Evolutionary conservation across 2,329 filamentous ascomycete genomes (phyloP), one percentile per base, ranked within the genome.

Genomic region (Fonsecaea monophora): DNA sequence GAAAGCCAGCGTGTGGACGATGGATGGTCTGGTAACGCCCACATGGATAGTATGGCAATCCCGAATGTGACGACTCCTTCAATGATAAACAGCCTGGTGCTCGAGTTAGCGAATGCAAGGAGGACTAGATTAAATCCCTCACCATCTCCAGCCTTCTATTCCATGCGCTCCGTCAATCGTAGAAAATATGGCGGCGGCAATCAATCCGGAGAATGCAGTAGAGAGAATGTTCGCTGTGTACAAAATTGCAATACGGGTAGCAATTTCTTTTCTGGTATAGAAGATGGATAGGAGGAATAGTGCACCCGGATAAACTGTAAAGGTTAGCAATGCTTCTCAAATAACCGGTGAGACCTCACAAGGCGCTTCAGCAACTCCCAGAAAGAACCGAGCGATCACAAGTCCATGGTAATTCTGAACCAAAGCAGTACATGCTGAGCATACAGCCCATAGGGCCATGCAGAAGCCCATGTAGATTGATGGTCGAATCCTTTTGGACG

Each of bases 151-250:
- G 0, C 85, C 86, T 0, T 82, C 77, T 58, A 87, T 81, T 2
- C 85, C 85, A 9, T 83, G 73, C 1, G 81, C 78, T 8, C 84
- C 84, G 65, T 87, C 80, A 82, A 88, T 86, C 55, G 89, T 85
- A 48, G 82, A 85, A 65, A 87, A 75, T 4, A 87, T 85, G n/a
- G 84, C 86, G 0, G 85, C 85, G 2, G 82, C 86, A 53, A 89
- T 82, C 2, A 89, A 80, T 0, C 85, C 85, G 0, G 85, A 86
- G 72, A 88, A 88, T 60, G 85, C 85, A 56, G 86, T 86, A 54
- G 86, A 86, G 70, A 88, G 83, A 68, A 87, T 82, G 72, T 86
- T 87, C 1, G 85, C 85, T 67, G 85, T 85, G 76, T 87, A 88
- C 25, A 88, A 76, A 35, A 88, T 81, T 63, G 85, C 85, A 71